Base-by-base conservation (phyloP, 2,329 filamentous ascomycete species). In the Hymenoscyphus salicellus region DNA sequence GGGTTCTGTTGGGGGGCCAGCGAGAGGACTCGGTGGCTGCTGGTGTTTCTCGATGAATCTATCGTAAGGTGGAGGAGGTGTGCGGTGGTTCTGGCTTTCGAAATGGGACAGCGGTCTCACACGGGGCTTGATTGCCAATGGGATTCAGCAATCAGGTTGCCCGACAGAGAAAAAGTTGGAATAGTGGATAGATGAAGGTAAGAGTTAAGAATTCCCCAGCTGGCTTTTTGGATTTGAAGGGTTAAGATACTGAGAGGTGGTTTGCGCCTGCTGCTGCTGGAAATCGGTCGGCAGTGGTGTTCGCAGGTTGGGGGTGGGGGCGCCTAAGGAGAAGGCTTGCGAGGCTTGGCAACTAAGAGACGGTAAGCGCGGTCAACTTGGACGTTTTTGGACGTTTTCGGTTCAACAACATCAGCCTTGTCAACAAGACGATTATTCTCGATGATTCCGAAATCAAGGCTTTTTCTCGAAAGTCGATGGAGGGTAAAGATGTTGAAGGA, bases 81-180 rank as follows among this genome's bases (percentile, higher is more conserved):
- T 49, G 23, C 46, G 7, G 46, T 49, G n/a, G 20, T 49, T 49
- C 46, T 49, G 46, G 46, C 46, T 26, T 49, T 49, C 23, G 41
- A 38, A 30, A 41, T 58, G 61, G 36, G 46, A 32, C 32, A 16
- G 32, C 14, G 36, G 43, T 52, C 55, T 63, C 57, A 17, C 46
- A 60, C 62, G 62, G 60, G 62, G 62, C 62, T 60, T 63, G 62
- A 63, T 63, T 63, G 62, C 62, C 41, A 16, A 16, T n/a, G n/a
- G n/a, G n/a, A n/a, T 23, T 17, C n/a, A 60, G 62, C 62, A 63
- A 63, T 60, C 62, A 63, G 36, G 57, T 63, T 63, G 62, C 62
- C 62, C 62, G 62, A 41, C 43, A 60, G 62, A 60, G 62, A 26
- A 30, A 56, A 33, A 20, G 17, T 32, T 23, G 32, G 28, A 57